Base-by-base conservation (phyloP, 192 early-diverging fungal species). In the Coemansia sp. region DNA sequence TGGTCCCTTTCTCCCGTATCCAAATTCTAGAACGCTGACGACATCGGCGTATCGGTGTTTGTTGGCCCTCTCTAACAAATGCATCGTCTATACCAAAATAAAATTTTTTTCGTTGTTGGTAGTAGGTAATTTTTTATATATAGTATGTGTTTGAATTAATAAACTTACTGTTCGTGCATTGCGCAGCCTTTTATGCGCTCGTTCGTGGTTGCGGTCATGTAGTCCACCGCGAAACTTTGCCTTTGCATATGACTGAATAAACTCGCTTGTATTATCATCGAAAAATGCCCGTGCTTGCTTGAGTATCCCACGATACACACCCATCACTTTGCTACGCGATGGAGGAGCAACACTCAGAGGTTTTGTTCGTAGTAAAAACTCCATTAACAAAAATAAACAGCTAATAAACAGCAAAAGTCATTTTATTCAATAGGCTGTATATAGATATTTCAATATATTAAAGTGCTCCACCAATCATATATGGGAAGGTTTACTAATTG, bases 1-100 rank as follows among this genome's bases (percentile, higher is more conserved):
- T n/a, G 80, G 80, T 2, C 80, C 80, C 40, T 83, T 83, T 29
- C 73, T 63, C n/a, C 80, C 76, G 40, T 83, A 83, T 24, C 72
- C 80, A 60, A 65, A 78, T 55, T 75, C 80, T 18, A 83, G 54
- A 9, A 83, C 68, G 66, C 76, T 78, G n/a, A 83, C 13, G n/a
- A 68, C 80, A 20, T 74, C 76, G 13, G 63, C 72, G 49, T 72
- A 78, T 8, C 63, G 20, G n/a, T 77, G 72, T 36, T 46, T 41
- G 54, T 83, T 83, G n/a, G 80, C 80, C 2, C 75, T 61, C 33
- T 83, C 70, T 16, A 83, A 42, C 40, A 77, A 43, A 55, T 75
- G 72, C 66, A 78, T 13, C 12, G 78, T 62, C 67, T 69, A 69
- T 24, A 49, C 24, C 36, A 29, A 47, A 38, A 38, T 27, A 52